Conservation (phyloP, 306 rosid species). For the barrel medic (Medicago truncatula) region MtrunA17r5.0-ANR NC_053042.1:41234001-41234500, state of each 20-base stretch:
- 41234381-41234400: not conserved
- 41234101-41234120: conserved; percentile 93
- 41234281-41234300: conserved; percentile 18
- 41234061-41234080: conserved; percentile 16
- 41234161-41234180: conserved; percentile 80
- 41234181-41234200: conserved; percentile 74
- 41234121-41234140: conserved; percentile 77
- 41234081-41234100: conserved; percentile 43
- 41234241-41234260: conserved; percentile 28
- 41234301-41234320: conserved; percentile 33
- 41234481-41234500: not conserved
- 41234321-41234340: conserved; percentile 6
- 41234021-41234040: conserved; percentile 31
- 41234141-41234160: conserved; percentile 84
- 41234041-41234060: not conserved
- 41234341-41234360: not conserved
- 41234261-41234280: conserved; percentile 2
- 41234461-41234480: not conserved
- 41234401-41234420: conserved; percentile 3
- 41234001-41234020: conserved; percentile 21
- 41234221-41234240: conserved; percentile 19
- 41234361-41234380: not conserved
- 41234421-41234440: not conserved
- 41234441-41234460: not conserved
- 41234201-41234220: conserved; percentile 76